These are phyloP conservation scores for Cubamyces sp. DNA, from an alignment of 768 basidiomycete genomes.

Conservation along the genomic window DNA sequence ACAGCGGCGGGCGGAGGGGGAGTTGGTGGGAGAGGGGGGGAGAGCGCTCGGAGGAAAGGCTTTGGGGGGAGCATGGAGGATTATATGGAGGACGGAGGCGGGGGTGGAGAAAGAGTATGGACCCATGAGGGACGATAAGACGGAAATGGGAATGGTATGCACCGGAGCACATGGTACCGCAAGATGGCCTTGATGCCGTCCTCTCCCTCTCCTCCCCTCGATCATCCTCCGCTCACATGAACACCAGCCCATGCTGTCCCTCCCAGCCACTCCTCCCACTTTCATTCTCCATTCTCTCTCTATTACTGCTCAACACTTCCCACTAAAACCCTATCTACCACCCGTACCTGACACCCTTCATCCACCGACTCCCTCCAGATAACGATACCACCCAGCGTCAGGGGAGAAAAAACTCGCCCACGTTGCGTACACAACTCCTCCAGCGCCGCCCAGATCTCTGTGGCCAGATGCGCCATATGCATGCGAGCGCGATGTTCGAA, in stretches of 20 bases:
- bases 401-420: not conserved
- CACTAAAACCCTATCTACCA: not conserved
- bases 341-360: conserved; percentile 1
- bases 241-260: not conserved
- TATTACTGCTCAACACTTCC: not conserved
- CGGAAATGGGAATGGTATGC: conserved; percentile 16
- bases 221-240: conserved; percentile 11
- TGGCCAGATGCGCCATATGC: too few relatives aligned
- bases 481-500: too few relatives aligned
- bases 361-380: not conserved
- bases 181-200: conserved; percentile 17
- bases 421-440: too few relatives aligned
- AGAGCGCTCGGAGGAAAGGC: conserved; percentile 1
- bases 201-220: conserved; percentile 1
- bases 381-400: conserved; percentile 7
- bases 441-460: too few relatives aligned
- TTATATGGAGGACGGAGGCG: not conserved
- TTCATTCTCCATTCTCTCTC: not conserved
- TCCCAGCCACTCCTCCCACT: not conserved
- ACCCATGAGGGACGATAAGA: conserved; percentile 13
- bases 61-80: not conserved
- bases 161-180: conserved; percentile 17
- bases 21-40: not conserved
- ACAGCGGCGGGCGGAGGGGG: not conserved
- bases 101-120: not conserved